phyloP scores from a whole-genome alignment of 768 basidiomycete species.

The Russula foetens region DNA sequence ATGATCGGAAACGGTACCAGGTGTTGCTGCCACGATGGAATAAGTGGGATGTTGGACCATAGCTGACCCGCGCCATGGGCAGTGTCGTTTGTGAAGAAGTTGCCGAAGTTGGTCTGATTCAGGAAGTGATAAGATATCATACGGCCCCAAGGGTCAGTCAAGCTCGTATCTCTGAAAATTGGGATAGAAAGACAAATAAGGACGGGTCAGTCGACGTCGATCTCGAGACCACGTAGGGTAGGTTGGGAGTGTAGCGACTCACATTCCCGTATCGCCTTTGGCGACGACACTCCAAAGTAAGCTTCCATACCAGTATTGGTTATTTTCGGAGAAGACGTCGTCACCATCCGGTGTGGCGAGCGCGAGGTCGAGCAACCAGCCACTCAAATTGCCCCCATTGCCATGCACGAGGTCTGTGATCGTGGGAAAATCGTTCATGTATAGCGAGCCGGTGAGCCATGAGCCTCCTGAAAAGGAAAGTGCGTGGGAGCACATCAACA shows the following conservation, averaged over 20 bases:
- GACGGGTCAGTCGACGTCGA: background rate
- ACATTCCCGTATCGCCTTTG: constrained; percentile 49
- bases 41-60: constrained; percentile 48
- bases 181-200: background rate
- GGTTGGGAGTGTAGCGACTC: constrained; percentile 23
- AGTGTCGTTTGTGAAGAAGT: constrained; percentile 52
- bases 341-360: constrained; percentile 48
- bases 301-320: constrained; percentile 47
- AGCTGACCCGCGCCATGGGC: constrained; percentile 68
- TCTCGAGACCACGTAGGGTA: too few species aligned
- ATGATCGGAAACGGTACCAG: constrained; percentile 62
- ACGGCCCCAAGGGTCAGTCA: constrained; percentile 58
- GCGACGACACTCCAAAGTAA: constrained; percentile 47
- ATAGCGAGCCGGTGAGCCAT: constrained; percentile 57
- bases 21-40: constrained; percentile 42
- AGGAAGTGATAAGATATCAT: constrained; percentile 68
- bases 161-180: constrained; percentile 45
- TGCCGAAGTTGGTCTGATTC: constrained; percentile 48
- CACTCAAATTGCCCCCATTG: constrained; percentile 35
- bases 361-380: constrained; percentile 51
- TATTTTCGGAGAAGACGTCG: constrained; percentile 36
- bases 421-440: constrained; percentile 55
- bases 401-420: constrained; percentile 54
- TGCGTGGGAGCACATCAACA: too few species aligned
- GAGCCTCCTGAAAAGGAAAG: constrained; percentile 42